Conservation (phyloP, 78 protist genomes). For the Trichosphaerium sp. region DNA sequence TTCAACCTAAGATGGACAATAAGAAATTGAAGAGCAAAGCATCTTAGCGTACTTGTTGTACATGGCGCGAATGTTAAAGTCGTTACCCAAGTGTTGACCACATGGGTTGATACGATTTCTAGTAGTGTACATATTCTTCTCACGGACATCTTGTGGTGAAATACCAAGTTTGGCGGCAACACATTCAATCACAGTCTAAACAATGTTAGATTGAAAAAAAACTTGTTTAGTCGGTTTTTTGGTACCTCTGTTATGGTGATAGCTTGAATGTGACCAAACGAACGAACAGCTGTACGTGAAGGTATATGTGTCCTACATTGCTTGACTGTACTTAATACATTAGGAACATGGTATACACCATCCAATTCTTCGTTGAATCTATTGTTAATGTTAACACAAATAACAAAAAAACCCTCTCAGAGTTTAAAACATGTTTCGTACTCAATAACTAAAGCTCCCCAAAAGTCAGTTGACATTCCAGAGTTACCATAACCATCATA, state of each 20-base stretch:
- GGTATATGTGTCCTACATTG: background rate
- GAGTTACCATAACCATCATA: slow-evolving; percentile 1
- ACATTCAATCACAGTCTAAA: background rate
- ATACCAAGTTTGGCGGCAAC: background rate
- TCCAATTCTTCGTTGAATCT: background rate
- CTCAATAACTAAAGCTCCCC: slow-evolving; percentile 31
- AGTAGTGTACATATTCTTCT: background rate
- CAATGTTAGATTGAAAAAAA: too few relatives aligned
- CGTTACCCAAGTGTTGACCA: too few relatives aligned
- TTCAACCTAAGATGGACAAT: too few relatives aligned
- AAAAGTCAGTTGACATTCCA: slow-evolving; percentile 34
- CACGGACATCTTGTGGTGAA: background rate
- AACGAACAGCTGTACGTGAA: background rate
- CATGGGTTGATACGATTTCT: too few relatives aligned
- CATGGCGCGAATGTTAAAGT: too few relatives aligned
- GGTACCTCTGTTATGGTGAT: background rate
- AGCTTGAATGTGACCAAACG: background rate
- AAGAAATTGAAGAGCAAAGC: too few relatives aligned
- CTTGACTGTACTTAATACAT: background rate
- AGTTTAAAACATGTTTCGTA: too few relatives aligned
- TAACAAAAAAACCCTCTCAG: too few relatives aligned
- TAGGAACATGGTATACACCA: background rate
- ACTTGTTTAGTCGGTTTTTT: too few relatives aligned
- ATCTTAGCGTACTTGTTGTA: too few relatives aligned
- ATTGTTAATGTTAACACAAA: too few relatives aligned